Conservation (phyloP, 2,329 filamentous ascomycete species). For the Exophiala mesophila region DNA sequence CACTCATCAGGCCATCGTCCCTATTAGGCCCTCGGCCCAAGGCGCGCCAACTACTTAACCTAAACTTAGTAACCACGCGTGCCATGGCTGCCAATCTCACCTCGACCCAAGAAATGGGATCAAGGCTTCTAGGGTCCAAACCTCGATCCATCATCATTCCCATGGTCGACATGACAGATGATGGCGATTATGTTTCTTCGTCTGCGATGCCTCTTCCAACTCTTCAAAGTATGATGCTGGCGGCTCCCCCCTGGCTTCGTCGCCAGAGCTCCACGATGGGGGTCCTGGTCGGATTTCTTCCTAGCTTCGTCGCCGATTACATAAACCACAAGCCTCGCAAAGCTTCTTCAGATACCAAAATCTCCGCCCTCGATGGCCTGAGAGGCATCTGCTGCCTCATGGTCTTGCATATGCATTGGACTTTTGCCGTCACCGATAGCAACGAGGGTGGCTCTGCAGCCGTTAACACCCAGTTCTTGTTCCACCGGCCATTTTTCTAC, state of each 20-base stretch:
- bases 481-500: conserved; percentile 5
- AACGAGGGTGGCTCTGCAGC: conserved; percentile 1
- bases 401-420: conserved; percentile 7
- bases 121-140: no score
- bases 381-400: conserved; percentile 1
- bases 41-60: no score
- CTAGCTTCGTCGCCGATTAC: neutral
- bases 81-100: no score
- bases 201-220: neutral
- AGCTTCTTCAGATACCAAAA: conserved; percentile 1
- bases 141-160: no score
- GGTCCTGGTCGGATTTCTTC: neutral
- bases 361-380: conserved; percentile 2
- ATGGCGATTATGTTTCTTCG: no score
- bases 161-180: no score
- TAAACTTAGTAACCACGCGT: no score
- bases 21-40: no score
- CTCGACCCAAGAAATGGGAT: no score
- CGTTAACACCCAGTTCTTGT: conserved; percentile 5
- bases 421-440: conserved; percentile 2
- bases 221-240: neutral
- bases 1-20: no score
- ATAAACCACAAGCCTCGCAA: neutral
- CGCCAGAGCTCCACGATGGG: neutral
- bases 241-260: neutral